Evolutionary conservation across 2,329 filamentous ascomycete genomes (phyloP).

Genomic region (Tolypocladium pustulatum): DNA sequence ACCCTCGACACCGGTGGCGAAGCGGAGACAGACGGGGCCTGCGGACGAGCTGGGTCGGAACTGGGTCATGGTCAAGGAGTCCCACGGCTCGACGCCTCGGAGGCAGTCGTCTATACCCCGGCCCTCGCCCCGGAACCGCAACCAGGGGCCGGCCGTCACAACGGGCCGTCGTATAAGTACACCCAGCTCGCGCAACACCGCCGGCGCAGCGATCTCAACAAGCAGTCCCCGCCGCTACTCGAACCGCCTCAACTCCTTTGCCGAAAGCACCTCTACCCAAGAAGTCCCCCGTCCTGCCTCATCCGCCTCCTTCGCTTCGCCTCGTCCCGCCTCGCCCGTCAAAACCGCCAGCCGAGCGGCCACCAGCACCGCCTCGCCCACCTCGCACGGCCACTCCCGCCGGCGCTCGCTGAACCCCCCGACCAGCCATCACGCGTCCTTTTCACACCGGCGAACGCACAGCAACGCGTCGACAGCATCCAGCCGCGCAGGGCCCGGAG

Average conservation of each 20-base stretch:
- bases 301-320: slow-evolving; percentile 19
- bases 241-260: slow-evolving; percentile 26
- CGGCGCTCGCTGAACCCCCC: slow-evolving; percentile 6
- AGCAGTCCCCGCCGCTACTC: slow-evolving; percentile 19
- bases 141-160: slow-evolving; percentile 19
- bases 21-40: slow-evolving; percentile 42
- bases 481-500: slow-evolving; percentile 11
- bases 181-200: slow-evolving; percentile 18
- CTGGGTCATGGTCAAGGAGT: slow-evolving; percentile 59
- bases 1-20: slow-evolving; percentile 34
- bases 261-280: slow-evolving; percentile 1
- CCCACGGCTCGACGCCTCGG: slow-evolving; percentile 13
- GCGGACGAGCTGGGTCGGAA: slow-evolving; percentile 51
- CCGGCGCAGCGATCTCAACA: slow-evolving; percentile 4
- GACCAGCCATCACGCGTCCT: slow-evolving; percentile 7
- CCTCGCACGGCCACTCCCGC: slow-evolving; percentile 8
- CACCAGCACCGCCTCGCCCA: slow-evolving; percentile 13
- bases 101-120: slow-evolving; percentile 11
- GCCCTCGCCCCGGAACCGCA: slow-evolving; percentile 19
- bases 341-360: slow-evolving; percentile 28
- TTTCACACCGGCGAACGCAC: slow-evolving; percentile 30
- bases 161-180: slow-evolving; percentile 34
- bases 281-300: slow-evolving; percentile 14
- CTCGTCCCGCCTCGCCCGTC: slow-evolving; percentile 26
- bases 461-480: slow-evolving; percentile 33